Evolutionary conservation across 352 stramenopile species (phyloP).

Genomic region (Thalassiosira exigua): DNA sequence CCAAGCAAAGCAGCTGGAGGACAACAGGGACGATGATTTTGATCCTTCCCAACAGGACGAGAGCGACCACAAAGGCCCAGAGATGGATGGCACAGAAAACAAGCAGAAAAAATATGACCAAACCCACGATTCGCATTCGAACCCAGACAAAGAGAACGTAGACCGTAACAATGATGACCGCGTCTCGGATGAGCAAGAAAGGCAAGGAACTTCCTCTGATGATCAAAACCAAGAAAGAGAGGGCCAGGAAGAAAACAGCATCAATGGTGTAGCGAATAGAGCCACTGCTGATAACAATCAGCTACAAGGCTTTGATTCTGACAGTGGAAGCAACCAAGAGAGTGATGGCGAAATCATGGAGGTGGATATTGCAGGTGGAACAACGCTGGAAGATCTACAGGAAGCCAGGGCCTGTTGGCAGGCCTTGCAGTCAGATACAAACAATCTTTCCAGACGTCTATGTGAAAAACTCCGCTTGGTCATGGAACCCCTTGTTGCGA

Average conservation of each 20-base stretch:
- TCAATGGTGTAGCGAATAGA: conserved; percentile 69
- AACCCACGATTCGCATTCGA: conserved; percentile 31
- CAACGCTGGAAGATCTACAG: conserved; percentile 54
- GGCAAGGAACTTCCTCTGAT: conserved; percentile 30
- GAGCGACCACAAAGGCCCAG: conserved; percentile 65
- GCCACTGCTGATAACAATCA: conserved; percentile 71
- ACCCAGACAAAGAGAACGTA: conserved; percentile 71
- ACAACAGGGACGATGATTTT: conserved; percentile 68
- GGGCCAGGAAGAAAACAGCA: conserved; percentile 67
- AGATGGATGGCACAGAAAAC: conserved; percentile 58
- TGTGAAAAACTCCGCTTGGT: conserved; percentile 99
- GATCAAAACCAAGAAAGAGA: conserved; percentile 63
- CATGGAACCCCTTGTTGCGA: conserved; percentile 97
- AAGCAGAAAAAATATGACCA: conserved; percentile 66
- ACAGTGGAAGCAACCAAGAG: conserved; percentile 30
- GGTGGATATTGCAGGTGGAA: conserved; percentile 79
- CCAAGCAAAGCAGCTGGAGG: conserved; percentile 63
- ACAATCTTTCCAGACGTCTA: conserved; percentile 91
- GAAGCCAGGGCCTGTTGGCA: conserved; percentile 87
- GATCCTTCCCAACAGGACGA: conserved; percentile 82
- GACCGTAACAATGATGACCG: conserved; percentile 50
- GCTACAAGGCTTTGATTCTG: conserved; percentile 68
- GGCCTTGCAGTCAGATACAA: conserved; percentile 92
- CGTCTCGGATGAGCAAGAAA: conserved; percentile 42
- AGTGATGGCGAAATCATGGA: conserved; percentile 59